phyloP scores from a whole-genome alignment of 768 basidiomycete species.

The Infundibulicybe gibba region DNA sequence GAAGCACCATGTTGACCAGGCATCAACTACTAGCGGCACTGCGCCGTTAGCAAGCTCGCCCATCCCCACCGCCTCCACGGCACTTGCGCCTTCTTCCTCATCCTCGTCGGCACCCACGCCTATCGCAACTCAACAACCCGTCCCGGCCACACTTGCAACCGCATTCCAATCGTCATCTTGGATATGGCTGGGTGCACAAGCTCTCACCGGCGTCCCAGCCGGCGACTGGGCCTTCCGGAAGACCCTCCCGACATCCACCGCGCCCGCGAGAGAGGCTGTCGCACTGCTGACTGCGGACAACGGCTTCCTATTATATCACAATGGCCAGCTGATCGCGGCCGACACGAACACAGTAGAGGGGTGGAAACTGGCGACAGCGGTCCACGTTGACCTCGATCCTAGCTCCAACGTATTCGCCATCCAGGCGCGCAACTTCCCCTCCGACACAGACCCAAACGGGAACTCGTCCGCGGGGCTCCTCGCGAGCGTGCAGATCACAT shows the following conservation, averaged over 20 bases:
- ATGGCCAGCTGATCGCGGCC: constrained; percentile 19
- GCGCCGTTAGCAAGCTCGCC: no score
- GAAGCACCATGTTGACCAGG: no score
- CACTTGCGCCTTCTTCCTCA: no score
- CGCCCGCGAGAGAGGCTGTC: constrained; percentile 12
- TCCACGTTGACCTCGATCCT: constrained; percentile 12
- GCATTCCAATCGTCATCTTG: constrained; percentile 18
- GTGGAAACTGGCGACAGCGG: constrained; percentile 22
- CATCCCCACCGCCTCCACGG: no score
- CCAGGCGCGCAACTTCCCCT: constrained; percentile 17
- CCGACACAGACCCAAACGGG: constrained; percentile 10
- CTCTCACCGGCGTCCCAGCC: constrained; percentile 13
- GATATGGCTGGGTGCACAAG: constrained; percentile 24
- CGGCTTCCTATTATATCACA: constrained; percentile 22
- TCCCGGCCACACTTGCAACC: constrained; percentile 4
- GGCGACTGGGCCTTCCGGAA: constrained; percentile 25
- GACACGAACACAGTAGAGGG: constrained; percentile 15
- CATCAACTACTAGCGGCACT: no score
- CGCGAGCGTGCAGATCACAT: constrained; percentile 18
- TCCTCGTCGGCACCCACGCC: constrained; percentile 7
- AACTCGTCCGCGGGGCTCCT: constrained; percentile 24
- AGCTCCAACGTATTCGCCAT: constrained; percentile 21
- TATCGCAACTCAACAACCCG: no score
- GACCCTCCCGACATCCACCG: constrained; percentile 16
- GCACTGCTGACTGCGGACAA: constrained; percentile 23